Percentiles rank a stretch among this genome's conserved stretches.
Conservation (phyloP, 345 rosid species). For the Camelina sativa region DNA sequence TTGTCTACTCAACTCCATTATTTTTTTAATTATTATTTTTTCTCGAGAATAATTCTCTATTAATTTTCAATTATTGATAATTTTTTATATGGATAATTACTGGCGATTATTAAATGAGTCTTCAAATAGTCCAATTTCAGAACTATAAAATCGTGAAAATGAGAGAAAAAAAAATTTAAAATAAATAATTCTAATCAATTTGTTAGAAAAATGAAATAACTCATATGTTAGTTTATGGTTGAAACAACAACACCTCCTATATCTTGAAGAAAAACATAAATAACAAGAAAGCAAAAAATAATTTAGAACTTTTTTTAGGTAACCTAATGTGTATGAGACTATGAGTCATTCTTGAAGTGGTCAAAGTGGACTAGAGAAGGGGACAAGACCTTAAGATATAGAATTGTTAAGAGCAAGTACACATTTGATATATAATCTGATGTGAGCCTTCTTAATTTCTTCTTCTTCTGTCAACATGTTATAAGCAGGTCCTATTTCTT, state of each 20-base stretch:
- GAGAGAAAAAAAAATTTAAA: not conserved
- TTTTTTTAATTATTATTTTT: slow-evolving; percentile 1
- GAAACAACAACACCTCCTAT: not conserved
- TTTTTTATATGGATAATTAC: not conserved
- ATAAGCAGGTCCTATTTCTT: not conserved
- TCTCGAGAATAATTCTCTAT: not conserved
- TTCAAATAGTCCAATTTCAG: not conserved
- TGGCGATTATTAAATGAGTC: slow-evolving; percentile 2
- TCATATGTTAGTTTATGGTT: slow-evolving; percentile 1
- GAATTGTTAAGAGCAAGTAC: not conserved
- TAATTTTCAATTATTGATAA: slow-evolving; percentile 2
- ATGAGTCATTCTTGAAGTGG: slow-evolving; percentile 28
- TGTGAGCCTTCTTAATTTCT: not conserved
- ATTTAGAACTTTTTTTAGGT: not conserved
- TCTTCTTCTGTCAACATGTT: not conserved
- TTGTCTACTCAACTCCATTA: slow-evolving; percentile 29
- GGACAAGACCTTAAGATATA: slow-evolving; percentile 18
- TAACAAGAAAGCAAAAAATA: not conserved
- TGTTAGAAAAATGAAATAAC: not conserved
- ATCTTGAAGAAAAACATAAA: not conserved
- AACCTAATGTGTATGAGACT: slow-evolving; percentile 5
- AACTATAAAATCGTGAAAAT: not conserved
- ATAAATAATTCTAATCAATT: not conserved
- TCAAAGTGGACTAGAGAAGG: slow-evolving; percentile 32
- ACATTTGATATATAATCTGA: slow-evolving; percentile 14